Percentiles rank a stretch among this genome's conserved stretches.
Conservation (phyloP, 2,329 filamentous ascomycete genomes). For the Penicillium capsulatum region DNA sequence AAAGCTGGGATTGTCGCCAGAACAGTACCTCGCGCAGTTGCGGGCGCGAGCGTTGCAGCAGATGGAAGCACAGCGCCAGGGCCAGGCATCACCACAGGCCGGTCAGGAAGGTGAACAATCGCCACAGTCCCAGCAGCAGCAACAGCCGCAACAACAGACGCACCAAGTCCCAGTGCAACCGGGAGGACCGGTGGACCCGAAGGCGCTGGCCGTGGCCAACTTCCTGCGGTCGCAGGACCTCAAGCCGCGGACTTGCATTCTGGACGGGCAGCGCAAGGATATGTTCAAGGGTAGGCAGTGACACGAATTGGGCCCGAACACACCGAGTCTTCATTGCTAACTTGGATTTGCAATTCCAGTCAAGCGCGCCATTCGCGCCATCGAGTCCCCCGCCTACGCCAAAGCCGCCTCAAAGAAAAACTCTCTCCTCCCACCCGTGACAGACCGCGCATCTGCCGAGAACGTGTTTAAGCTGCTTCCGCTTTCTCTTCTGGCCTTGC, state of each 20-base stretch:
- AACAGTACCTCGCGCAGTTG: conserved; percentile 46
- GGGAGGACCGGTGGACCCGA: conserved; percentile 70
- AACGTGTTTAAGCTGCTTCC: conserved; percentile 94
- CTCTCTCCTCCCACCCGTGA: conserved; percentile 79
- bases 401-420: conserved; percentile 84
- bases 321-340: neutral
- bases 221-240: conserved; percentile 80
- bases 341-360: conserved; percentile 53
- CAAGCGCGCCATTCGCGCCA: conserved; percentile 87
- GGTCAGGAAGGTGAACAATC: conserved; percentile 34
- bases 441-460: conserved; percentile 81
- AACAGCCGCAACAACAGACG: conserved; percentile 33
- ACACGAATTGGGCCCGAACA: no score
- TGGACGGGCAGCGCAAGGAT: conserved; percentile 94
- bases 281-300: conserved; percentile 77
- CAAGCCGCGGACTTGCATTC: conserved; percentile 84
- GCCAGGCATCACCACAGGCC: conserved; percentile 36
- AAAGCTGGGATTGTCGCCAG: conserved; percentile 51
- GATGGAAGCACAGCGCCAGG: conserved; percentile 34
- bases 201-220: conserved; percentile 81
- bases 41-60: conserved; percentile 47
- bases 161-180: conserved; percentile 48
- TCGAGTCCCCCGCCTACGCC: conserved; percentile 82
- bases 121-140: conserved; percentile 23
- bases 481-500: conserved; percentile 86